Evolutionary conservation across 2,329 filamentous ascomycete species (phyloP), one percentile per base, ranked within the genome.

Genomic region (Fusarium nurragi): DNA sequence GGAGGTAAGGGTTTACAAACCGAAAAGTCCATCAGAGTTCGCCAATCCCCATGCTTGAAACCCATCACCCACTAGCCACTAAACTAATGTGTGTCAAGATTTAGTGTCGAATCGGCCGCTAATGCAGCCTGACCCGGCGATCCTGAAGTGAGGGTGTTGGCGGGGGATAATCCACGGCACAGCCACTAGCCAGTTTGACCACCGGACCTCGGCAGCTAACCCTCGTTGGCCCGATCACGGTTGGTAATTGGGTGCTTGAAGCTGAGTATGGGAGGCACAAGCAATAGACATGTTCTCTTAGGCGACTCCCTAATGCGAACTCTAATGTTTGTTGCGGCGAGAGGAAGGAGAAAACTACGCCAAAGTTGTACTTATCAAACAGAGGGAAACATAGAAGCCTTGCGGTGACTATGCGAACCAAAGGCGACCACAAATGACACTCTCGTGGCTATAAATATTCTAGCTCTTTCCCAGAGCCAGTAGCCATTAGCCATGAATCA

Each of bases 31-130:
- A 26, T 11, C 37, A 26, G 11, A 26, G 11, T 26, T 26, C 25
- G 25, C 25, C 25, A 26, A 30, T 39, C 25, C 19, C 25, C 7
- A 22, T 19, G 23, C 43, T 32, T 39, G 23, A 12, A 48, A 37
- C 11, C 25, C 45, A n/a, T 13, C 36, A 22, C 19, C 14, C 14
- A 14, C 14, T 6, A 39, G 21, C 14, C 22, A 23, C 21, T 39
- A 16, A 23, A 38, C 59, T 64, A 43, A 63, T 64, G 45, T 48
- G 49, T 41, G 45, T 47, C 44, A 40, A 21, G 34, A 32, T 26
- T 38, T 60, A 47, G 60, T 49, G 57, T 54, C 28, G 22, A 50
- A 53, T 54, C 63, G 48, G 63, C 58, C 63, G 54, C 63, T 67
- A 66, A 67, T 67, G 63, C 63, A 66, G 36, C 44, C 32, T 44